Evolutionary conservation across 306 rosid species (phyloP).

Genomic region (Quercus gilva): DNA sequence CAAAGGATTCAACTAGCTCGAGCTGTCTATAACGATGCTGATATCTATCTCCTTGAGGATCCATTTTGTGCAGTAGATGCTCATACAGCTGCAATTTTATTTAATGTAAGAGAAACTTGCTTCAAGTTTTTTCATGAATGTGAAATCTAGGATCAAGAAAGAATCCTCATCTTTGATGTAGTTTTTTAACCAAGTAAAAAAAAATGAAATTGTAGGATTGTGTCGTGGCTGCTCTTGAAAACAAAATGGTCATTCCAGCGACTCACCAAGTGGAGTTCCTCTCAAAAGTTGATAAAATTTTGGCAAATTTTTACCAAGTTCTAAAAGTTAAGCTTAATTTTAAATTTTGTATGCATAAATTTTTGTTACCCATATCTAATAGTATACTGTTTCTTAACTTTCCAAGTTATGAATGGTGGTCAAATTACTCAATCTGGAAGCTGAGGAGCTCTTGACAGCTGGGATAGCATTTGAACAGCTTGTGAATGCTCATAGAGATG

Average conservation of each 20-base stretch:
- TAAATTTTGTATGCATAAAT: background rate
- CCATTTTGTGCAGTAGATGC: slow-evolving; percentile 60
- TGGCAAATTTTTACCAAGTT: slow-evolving; percentile 19
- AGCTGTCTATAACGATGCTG: slow-evolving; percentile 51
- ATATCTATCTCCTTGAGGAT: slow-evolving; percentile 52
- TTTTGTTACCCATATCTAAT: background rate
- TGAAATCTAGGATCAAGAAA: background rate
- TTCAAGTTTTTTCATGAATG: background rate
- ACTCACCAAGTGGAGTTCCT: slow-evolving; percentile 59
- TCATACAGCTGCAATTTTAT: slow-evolving; percentile 44
- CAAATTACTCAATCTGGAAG: slow-evolving; percentile 44
- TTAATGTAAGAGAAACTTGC: slow-evolving; percentile 29
- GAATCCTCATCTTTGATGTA: background rate
- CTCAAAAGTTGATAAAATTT: slow-evolving; percentile 37
- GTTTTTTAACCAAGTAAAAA: background rate
- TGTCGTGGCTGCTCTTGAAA: slow-evolving; percentile 36
- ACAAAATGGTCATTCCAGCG: slow-evolving; percentile 43
- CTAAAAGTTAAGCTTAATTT: background rate
- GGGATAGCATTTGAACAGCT: slow-evolving; percentile 53
- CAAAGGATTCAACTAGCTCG: slow-evolving; percentile 54
- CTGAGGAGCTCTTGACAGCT: slow-evolving; percentile 33
- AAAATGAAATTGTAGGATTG: slow-evolving; percentile 35
- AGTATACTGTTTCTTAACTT: background rate
- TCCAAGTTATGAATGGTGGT: slow-evolving; percentile 46
- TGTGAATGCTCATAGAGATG: slow-evolving; percentile 51